Conservation (phyloP, 805 yeast genomes). For the Limtongia smithiae region DNA sequence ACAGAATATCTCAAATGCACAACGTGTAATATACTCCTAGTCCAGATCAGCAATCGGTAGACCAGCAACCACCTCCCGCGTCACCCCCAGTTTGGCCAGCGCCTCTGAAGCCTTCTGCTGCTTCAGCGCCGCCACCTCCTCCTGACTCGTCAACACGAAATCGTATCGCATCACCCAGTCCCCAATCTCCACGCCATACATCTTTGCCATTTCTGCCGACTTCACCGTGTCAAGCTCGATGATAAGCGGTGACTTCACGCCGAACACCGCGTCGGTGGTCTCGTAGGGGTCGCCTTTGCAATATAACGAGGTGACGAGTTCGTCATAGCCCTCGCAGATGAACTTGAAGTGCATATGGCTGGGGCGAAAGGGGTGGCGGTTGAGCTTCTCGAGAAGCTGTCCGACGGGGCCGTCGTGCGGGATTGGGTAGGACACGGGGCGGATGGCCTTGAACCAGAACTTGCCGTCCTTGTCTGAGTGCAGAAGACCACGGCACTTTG, state of each 20-base stretch:
- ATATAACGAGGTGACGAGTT: conserved; percentile 39
- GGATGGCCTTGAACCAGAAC: conserved; percentile 35
- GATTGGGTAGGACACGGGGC: conserved; percentile 42
- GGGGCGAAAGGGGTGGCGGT: conserved; percentile 42
- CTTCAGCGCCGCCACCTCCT: conserved; percentile 18
- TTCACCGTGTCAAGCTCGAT: conserved; percentile 18
- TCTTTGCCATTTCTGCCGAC: conserved; percentile 13
- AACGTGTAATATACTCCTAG: no score
- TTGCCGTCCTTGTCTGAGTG: conserved; percentile 34
- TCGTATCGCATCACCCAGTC: conserved; percentile 23
- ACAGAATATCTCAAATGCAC: no score
- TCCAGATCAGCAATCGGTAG: conserved; percentile 20
- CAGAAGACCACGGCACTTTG: conserved; percentile 40
- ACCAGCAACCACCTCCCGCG: conserved; percentile 20
- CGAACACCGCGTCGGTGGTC: conserved; percentile 40
- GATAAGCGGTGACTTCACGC: conserved; percentile 36
- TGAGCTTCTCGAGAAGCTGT: conserved; percentile 35
- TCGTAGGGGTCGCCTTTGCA: conserved; percentile 36
- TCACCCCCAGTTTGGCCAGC: conserved; percentile 11
- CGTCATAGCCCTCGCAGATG: conserved; percentile 34
- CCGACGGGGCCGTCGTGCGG: conserved; percentile 45
- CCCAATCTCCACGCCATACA: conserved; percentile 13
- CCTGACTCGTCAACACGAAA: conserved; percentile 23
- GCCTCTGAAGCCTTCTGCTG: conserved; percentile 14
- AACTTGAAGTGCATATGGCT: conserved; percentile 38